phyloP scores from a whole-genome alignment of 2,329 filamentous ascomycete genomes.

The Verticillium albo-atrum region DNA sequence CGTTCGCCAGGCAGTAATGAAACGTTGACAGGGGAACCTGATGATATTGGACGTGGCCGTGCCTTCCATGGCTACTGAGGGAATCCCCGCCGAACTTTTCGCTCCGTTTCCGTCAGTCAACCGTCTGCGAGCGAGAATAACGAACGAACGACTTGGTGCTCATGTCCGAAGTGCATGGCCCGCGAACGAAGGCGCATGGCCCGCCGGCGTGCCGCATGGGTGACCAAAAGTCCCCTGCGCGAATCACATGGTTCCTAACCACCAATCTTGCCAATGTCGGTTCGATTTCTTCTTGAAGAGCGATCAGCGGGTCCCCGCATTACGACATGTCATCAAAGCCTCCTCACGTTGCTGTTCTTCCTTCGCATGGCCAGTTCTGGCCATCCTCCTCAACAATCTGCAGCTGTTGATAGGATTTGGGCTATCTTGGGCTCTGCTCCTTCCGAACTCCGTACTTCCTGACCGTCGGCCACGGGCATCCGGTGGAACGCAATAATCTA shows the following conservation, averaged over 20 bases:
- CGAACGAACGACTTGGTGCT: neutral
- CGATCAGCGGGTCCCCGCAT: neutral
- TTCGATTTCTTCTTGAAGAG: neutral
- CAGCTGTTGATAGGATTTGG: neutral
- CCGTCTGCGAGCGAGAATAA: neutral
- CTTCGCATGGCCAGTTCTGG: neutral
- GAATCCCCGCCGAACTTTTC: neutral
- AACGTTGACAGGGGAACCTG: neutral
- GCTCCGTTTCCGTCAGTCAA: neutral
- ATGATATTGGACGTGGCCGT: neutral
- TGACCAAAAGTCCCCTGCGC: neutral
- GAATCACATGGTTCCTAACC: neutral
- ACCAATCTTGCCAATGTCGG: neutral
- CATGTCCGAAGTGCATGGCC: neutral
- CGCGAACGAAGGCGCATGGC: neutral
- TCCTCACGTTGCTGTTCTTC: neutral
- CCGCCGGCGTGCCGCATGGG: neutral
- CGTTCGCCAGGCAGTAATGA: neutral
- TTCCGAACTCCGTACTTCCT: neutral
- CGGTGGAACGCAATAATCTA: neutral
- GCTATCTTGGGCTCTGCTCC: neutral
- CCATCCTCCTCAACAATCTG: neutral
- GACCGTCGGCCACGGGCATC: neutral
- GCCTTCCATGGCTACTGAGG: neutral
- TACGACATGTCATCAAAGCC: neutral